Conservation (phyloP, 352 stramenopile species). For the Pythium guiyangense region DNA sequence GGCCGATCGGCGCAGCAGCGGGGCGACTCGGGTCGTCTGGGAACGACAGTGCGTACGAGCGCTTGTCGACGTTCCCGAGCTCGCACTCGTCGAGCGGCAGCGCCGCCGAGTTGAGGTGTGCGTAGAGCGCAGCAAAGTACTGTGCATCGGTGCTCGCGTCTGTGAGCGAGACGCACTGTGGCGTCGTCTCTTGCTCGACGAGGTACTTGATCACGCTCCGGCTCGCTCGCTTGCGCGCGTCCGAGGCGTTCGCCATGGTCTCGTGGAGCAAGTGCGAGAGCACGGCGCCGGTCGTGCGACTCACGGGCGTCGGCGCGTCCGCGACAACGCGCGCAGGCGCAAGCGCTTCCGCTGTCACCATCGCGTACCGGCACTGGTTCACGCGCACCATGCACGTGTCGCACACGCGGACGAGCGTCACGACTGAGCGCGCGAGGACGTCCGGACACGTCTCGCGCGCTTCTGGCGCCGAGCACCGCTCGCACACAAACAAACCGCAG, state of each 20-base stretch:
- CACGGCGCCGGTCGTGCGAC: conserved; percentile 9
- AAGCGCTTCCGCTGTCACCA: conserved; percentile 10
- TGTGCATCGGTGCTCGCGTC: conserved; percentile 5
- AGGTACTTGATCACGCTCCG: conserved; percentile 34
- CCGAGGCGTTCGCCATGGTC: conserved; percentile 16
- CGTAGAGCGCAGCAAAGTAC: conserved; percentile 9
- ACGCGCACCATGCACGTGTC: conserved; percentile 20
- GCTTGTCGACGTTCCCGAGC: conserved; percentile 5
- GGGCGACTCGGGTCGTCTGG: background rate
- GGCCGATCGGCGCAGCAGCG: background rate
- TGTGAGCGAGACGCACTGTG: conserved; percentile 8
- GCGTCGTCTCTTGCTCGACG: conserved; percentile 18
- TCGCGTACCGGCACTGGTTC: conserved; percentile 21
- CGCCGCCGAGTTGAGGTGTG: conserved; percentile 1
- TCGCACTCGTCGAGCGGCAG: conserved; percentile 10
- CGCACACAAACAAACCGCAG: conserved; percentile 28
- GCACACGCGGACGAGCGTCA: conserved; percentile 23
- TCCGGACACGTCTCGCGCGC: conserved; percentile 17
- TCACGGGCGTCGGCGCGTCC: conserved; percentile 4
- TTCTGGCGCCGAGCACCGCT: conserved; percentile 23
- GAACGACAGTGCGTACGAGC: conserved; percentile 8
- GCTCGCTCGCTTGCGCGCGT: conserved; percentile 14
- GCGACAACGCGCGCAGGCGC: conserved; percentile 1
- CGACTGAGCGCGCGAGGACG: conserved; percentile 5
- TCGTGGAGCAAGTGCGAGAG: conserved; percentile 24